phyloP scores from a whole-genome alignment of 2,329 filamentous ascomycete genomes.

The Fusarium mundagurra region DNA sequence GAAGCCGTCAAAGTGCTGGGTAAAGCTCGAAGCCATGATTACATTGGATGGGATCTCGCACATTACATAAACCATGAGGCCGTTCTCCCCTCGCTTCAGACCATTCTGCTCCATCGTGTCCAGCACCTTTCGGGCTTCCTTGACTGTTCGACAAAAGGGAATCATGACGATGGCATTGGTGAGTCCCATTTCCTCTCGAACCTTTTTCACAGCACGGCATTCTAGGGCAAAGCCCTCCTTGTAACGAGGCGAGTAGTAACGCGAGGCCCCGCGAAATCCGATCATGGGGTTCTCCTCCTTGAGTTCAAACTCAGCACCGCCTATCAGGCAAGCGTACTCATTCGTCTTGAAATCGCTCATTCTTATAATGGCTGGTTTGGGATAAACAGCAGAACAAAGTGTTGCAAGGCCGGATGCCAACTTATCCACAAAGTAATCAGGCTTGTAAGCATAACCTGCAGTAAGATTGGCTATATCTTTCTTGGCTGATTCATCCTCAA shows the following conservation, averaged over 20 bases:
- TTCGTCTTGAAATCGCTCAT: conserved; percentile 55
- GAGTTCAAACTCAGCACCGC: conserved; percentile 51
- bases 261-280: conserved; percentile 53
- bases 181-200: conserved; percentile 51
- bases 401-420: conserved; percentile 49
- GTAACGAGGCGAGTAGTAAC: conserved; percentile 53
- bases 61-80: conserved; percentile 53
- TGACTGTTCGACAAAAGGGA: conserved; percentile 50
- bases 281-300: conserved; percentile 54
- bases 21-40: conserved; percentile 49
- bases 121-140: conserved; percentile 49
- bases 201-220: conserved; percentile 50
- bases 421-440: conserved; percentile 52
- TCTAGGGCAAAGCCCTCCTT: conserved; percentile 52
- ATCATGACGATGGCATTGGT: conserved; percentile 52
- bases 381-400: conserved; percentile 51
- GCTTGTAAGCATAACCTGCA: conserved; percentile 46
- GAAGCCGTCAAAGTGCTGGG: conserved; percentile 52
- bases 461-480: conserved; percentile 44
- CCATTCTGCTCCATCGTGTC: conserved; percentile 51
- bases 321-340: conserved; percentile 52
- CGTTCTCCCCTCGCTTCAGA: conserved; percentile 48
- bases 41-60: conserved; percentile 55
- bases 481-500: conserved; percentile 42
- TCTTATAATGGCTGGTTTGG: conserved; percentile 51